Percentiles rank a stretch among this genome's conserved stretches.
phyloP scores from a whole-genome alignment of 129 eudicot genomes.

The Helichrysum umbraculigerum region DNA sequence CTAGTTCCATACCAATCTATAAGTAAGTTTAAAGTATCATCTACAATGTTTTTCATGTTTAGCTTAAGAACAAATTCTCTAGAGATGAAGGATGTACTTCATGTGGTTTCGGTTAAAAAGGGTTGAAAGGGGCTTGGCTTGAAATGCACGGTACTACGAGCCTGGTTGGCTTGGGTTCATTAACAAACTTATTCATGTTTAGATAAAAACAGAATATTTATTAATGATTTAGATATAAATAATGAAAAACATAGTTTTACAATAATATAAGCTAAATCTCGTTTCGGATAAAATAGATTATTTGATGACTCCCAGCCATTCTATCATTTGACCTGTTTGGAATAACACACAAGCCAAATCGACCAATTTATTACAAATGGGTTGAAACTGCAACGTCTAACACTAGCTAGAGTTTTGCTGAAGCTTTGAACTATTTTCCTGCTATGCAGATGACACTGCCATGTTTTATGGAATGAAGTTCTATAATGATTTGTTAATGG shows the following conservation, averaged over 20 bases:
- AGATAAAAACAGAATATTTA: too few relatives aligned
- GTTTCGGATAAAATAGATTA: neutral
- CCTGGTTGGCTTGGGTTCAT: neutral
- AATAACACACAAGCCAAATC: neutral
- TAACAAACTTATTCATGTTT: too few relatives aligned
- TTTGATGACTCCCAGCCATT: neutral
- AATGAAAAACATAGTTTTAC: too few relatives aligned
- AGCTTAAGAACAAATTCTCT: neutral
- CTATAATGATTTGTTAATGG: slow-evolving; percentile 83
- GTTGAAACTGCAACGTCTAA: neutral
- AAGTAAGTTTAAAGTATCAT: slow-evolving; percentile 44
- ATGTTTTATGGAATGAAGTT: slow-evolving; percentile 93
- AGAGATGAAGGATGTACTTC: neutral
- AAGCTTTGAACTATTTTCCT: neutral
- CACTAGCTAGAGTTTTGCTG: neutral
- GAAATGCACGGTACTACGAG: neutral
- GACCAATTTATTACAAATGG: neutral
- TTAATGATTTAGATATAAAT: too few relatives aligned
- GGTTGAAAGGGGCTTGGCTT: too few relatives aligned
- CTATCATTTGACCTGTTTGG: neutral
- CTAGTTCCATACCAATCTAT: slow-evolving; percentile 76
- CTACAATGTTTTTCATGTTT: neutral
- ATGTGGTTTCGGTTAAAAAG: neutral
- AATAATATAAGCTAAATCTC: too few relatives aligned
- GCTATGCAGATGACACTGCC: slow-evolving; percentile 74